These are phyloP conservation scores for Teunomyces kruisii DNA, from an alignment of 805 yeast species.

Conservation along the genomic window DNA sequence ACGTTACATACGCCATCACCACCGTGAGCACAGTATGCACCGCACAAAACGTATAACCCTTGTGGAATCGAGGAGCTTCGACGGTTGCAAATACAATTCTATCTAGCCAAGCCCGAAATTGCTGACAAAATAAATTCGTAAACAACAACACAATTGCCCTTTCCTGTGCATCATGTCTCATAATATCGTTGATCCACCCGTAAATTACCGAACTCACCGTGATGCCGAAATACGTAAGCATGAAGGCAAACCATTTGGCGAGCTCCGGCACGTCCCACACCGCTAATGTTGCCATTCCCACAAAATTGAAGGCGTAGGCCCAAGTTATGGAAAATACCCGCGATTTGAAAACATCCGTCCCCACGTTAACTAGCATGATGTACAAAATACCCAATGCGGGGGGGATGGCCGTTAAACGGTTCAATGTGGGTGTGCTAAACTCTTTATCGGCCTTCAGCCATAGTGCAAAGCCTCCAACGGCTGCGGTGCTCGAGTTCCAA, in stretches of 20 bases:
- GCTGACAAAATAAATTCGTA: constrained; percentile 21
- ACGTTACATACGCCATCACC: constrained; percentile 20
- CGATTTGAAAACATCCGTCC: constrained; percentile 50
- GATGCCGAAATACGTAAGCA: constrained; percentile 21
- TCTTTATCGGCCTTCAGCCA: constrained; percentile 26
- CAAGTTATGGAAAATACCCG: constrained; percentile 53
- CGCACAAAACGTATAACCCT: constrained; percentile 20
- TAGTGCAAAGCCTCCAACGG: constrained; percentile 52
- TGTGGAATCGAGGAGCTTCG: constrained; percentile 21
- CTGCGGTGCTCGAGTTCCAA: constrained; percentile 37
- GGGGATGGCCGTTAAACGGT: constrained; percentile 43
- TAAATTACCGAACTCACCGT: constrained; percentile 22
- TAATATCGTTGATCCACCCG: constrained; percentile 24
- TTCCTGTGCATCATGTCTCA: constrained; percentile 20
- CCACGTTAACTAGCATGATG: constrained; percentile 45
- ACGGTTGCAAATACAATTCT: constrained; percentile 21
- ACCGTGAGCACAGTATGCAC: constrained; percentile 9
- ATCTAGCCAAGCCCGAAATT: constrained; percentile 20
- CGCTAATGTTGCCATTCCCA: constrained; percentile 21
- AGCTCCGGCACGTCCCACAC: constrained; percentile 22
- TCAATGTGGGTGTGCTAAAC: not conserved
- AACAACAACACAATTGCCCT: constrained; percentile 21
- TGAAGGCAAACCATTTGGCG: constrained; percentile 26
- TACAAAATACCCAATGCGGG: constrained; percentile 59
- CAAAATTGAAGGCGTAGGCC: constrained; percentile 38